Conservation (phyloP, 805 yeast genomes). For the Cyberlindnera veronae region DNA sequence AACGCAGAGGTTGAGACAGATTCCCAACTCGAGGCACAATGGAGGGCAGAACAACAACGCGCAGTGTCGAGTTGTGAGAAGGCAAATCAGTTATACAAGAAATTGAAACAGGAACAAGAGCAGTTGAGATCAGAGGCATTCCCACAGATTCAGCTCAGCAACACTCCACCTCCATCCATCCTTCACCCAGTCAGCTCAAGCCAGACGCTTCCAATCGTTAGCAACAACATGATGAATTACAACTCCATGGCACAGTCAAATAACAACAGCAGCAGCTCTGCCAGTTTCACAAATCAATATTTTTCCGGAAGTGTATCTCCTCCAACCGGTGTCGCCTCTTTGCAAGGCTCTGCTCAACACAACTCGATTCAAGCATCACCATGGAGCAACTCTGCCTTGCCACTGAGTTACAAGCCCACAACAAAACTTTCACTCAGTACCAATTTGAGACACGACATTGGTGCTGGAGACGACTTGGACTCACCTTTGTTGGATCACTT, state of each 20-base stretch:
- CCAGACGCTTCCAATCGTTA: too few relatives aligned
- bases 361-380: slow-evolving; percentile 4
- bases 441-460: slow-evolving; percentile 2
- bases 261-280: slow-evolving; percentile 2
- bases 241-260: not conserved
- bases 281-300: slow-evolving; percentile 2
- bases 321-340: slow-evolving; percentile 1
- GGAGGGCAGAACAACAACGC: slow-evolving; percentile 38
- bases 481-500: slow-evolving; percentile 33
- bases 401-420: slow-evolving; percentile 6
- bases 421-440: slow-evolving; percentile 14
- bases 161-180: not conserved
- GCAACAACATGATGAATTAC: not conserved
- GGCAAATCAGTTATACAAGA: slow-evolving; percentile 22
- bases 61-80: slow-evolving; percentile 32
- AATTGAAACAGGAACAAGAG: slow-evolving; percentile 14
- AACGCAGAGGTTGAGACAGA: slow-evolving; percentile 31
- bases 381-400: slow-evolving; percentile 11
- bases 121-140: slow-evolving; percentile 11
- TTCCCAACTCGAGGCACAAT: slow-evolving; percentile 34
- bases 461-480: slow-evolving; percentile 27
- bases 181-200: not conserved
- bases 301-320: slow-evolving; percentile 7
- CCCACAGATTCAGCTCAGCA: not conserved
- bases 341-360: not conserved